phyloP scores from a whole-genome alignment of 768 basidiomycete species.

The Pleurotus tuoliensis region DNA sequence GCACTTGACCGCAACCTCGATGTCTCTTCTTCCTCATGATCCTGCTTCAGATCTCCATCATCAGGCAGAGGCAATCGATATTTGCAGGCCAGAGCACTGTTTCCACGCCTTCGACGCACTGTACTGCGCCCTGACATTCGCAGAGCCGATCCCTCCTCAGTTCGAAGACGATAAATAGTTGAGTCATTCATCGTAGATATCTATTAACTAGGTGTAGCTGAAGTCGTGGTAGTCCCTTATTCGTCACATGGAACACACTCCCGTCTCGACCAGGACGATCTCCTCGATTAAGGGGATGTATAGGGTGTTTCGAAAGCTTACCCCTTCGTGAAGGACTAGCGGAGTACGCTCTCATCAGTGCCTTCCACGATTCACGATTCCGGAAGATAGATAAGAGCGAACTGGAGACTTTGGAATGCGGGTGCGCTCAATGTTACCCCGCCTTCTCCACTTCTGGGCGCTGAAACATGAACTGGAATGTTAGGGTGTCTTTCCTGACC shows the following conservation, averaged over 20 bases:
- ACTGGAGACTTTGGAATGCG: conserved; percentile 79
- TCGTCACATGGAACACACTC: conserved; percentile 93
- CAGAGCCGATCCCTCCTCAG: conserved; percentile 52
- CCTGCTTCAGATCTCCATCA: conserved; percentile 34
- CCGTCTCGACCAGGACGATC: conserved; percentile 55
- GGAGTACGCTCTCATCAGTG: conserved; percentile 91
- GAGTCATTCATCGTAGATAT: conserved; percentile 22
- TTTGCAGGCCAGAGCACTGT: conserved; percentile 72
- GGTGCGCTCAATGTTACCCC: conserved; percentile 44
- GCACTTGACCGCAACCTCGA: conserved; percentile 21
- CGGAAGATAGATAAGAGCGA: conserved; percentile 73
- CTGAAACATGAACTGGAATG: not conserved
- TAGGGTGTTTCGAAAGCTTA: conserved; percentile 86
- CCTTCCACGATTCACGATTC: conserved; percentile 87
- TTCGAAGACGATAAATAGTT: conserved; percentile 81
- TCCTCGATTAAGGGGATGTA: conserved; percentile 82
- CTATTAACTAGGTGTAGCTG: not conserved
- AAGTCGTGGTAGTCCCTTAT: conserved; percentile 64
- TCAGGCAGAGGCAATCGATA: conserved; percentile 33
- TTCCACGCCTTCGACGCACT: conserved; percentile 80
- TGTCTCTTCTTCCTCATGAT: conserved; percentile 56
- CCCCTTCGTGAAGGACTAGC: conserved; percentile 70
- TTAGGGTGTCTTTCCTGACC: conserved; percentile 87
- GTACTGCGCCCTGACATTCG: conserved; percentile 66
- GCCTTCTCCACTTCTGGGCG: conserved; percentile 5